These are phyloP conservation scores for Neophaeococcomyces aloes DNA, from an alignment of 2,329 filamentous ascomycete genomes.

Conservation along the genomic window DNA sequence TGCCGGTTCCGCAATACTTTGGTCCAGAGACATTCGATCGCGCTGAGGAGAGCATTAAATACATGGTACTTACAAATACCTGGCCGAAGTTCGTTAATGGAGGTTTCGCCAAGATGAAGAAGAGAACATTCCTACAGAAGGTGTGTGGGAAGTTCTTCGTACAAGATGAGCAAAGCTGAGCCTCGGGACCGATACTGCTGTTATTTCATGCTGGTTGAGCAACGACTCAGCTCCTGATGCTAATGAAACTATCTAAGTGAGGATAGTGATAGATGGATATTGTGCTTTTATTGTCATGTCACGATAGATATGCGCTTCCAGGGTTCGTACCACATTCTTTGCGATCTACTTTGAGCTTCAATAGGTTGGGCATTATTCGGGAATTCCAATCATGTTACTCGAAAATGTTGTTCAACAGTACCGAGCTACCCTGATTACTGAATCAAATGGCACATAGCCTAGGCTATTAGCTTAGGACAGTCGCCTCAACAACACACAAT, in stretches of 20 bases:
- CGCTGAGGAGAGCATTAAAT: slow-evolving; percentile 52
- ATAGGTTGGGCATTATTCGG: too few species aligned
- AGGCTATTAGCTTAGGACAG: too few species aligned
- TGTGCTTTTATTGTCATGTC: background rate
- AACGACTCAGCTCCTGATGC: background rate
- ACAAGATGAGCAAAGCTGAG: background rate
- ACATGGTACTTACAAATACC: slow-evolving; percentile 57
- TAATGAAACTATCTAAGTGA: background rate
- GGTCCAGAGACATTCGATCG: slow-evolving; percentile 46
- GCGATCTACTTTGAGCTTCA: too few species aligned
- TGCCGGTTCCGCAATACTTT: slow-evolving; percentile 37
- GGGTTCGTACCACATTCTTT: background rate
- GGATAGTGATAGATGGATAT: background rate
- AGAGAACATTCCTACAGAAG: slow-evolving; percentile 1
- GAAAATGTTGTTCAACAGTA: background rate
- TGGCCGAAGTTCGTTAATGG: slow-evolving; percentile 41
- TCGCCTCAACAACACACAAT: too few species aligned
- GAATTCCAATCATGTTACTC: background rate
- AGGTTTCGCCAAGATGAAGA: slow-evolving; percentile 17
- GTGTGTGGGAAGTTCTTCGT: background rate
- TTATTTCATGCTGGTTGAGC: too few species aligned
- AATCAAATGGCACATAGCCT: too few species aligned
- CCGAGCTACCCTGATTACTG: too few species aligned
- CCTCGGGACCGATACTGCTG: background rate
- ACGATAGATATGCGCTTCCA: slow-evolving; percentile 6